Percentiles rank a stretch among this genome's conserved stretches.
Conservation (phyloP, 1,139 yeast genomes). For the Pichia sp. region DNA sequence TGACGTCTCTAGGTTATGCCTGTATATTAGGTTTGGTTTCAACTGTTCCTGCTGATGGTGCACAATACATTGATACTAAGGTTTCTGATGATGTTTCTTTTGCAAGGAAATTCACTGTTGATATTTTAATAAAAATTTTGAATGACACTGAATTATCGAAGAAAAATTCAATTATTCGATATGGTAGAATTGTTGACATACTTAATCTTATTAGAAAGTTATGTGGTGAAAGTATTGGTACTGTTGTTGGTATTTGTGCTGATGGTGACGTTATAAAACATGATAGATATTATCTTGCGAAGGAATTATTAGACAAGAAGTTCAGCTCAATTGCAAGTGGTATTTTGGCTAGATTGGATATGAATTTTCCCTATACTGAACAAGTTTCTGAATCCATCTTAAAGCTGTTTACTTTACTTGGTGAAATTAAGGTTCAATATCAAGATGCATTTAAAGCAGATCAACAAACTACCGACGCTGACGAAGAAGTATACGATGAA, state of each 20-base stretch:
- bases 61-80: conserved; percentile 34
- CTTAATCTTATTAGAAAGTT: conserved; percentile 46
- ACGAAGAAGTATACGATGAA: conserved; percentile 64
- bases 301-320: conserved; percentile 59
- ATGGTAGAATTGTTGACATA: conserved; percentile 52
- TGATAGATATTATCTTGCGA: conserved; percentile 58
- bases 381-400: conserved; percentile 52
- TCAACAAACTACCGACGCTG: conserved; percentile 43
- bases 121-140: conserved; percentile 57
- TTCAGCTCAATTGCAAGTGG: conserved; percentile 52
- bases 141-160: conserved; percentile 42
- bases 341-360: conserved; percentile 57
- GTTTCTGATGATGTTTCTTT: conserved; percentile 62
- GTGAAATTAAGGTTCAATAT: conserved; percentile 52
- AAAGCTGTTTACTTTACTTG: conserved; percentile 56
- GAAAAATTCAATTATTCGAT: conserved; percentile 35
- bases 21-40: conserved; percentile 59
- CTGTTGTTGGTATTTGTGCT: conserved; percentile 36
- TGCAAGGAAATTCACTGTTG: conserved; percentile 69
- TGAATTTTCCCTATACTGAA: conserved; percentile 63
- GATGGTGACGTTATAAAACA: conserved; percentile 44
- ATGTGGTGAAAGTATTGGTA: conserved; percentile 36
- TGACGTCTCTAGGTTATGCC: conserved; percentile 46
- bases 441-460: conserved; percentile 52
- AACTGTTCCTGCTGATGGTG: conserved; percentile 36